These are phyloP conservation scores for Malassezia restricta DNA, from an alignment of 1,284 basidiomycete species.

Conservation along the genomic window DNA sequence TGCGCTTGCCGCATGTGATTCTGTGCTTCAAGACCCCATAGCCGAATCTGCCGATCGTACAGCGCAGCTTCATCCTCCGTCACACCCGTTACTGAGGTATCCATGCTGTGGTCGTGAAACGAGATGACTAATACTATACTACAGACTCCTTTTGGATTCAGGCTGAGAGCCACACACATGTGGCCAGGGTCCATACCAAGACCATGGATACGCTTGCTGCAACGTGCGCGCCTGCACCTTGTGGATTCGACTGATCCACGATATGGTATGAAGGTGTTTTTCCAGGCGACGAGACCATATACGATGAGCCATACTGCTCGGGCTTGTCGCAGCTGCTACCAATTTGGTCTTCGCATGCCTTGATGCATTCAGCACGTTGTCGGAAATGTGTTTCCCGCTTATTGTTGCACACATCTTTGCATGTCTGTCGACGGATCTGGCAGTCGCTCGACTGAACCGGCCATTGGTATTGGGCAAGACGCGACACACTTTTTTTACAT, in stretches of 20 bases:
- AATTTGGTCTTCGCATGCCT: conserved; percentile 25
- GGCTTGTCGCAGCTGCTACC: conserved; percentile 31
- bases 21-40: conserved; percentile 96
- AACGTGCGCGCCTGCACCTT: conserved; percentile 7
- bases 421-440: conserved; percentile 25
- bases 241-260: conserved; percentile 8
- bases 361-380: conserved; percentile 23
- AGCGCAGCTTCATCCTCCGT: conserved; percentile 66
- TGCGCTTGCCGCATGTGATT: conserved; percentile 89
- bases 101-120: background rate
- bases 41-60: conserved; percentile 90
- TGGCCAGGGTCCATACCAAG: background rate
- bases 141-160: too few relatives aligned
- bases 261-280: conserved; percentile 27
- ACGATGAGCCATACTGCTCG: conserved; percentile 35
- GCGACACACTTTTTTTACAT: conserved; percentile 26
- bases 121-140: conserved; percentile 10
- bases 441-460: conserved; percentile 40
- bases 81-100: conserved; percentile 1
- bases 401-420: conserved; percentile 24
- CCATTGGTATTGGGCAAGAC: conserved; percentile 40
- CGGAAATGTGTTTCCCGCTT: conserved; percentile 22
- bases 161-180: background rate
- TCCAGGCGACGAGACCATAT: conserved; percentile 27
- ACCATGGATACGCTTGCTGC: background rate